Base-by-base conservation (phyloP, 1,284 basidiomycete genomes). In the Porogramme epimiltina region DNA sequence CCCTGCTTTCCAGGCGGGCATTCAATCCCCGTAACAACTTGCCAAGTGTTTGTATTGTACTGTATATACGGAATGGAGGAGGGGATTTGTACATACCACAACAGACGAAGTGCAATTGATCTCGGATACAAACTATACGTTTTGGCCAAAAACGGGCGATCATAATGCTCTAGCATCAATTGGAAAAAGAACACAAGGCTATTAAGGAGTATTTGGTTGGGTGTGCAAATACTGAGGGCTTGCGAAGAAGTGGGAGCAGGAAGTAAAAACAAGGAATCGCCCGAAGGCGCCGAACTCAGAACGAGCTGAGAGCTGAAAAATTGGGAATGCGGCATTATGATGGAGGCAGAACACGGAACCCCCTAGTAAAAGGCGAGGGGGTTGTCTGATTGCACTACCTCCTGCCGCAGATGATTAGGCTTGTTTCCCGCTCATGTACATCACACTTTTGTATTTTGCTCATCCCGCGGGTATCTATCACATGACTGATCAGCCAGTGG, bases 321-420 rank as follows among this genome's bases (percentile, higher is more conserved):
- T 82, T 81, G 70, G 68, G 64, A 70, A 70, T 58, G 77, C 73
- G 76, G 70, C 72, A 74, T 78, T 73, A 20, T 52, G 57, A 58
- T 69, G 72, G 74, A 72, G 75, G 72, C 68, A 71, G 67, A 67
- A 78, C 80, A 82, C 80, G 76, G 80, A 80, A 80, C 76, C 77
- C 80, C 80, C 80, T 82, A 81, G 81, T 82, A 81, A 82, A 81
- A 82, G 80, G 81, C 81, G 80, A 81, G 79, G 80, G 79, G 77
- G 76, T 80, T 79, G 76, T 80, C 66, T 75, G 66, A 54, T 82
- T 82, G 80, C 72, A 71, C 67, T 68, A 70, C 73, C 76, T 75
- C 71, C 79, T 77, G 73, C 74, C 76, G 74, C 79, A 61, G 53
- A 6, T 22, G 4, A 3, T 16, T 4, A 1, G 1, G 0, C 47